A percentile compares a stretch with the other conserved stretches of the same genome.
Evolutionary conservation across 2,329 filamentous ascomycete species (phyloP).

Genomic region (Hirsutella rhossiliensis): DNA sequence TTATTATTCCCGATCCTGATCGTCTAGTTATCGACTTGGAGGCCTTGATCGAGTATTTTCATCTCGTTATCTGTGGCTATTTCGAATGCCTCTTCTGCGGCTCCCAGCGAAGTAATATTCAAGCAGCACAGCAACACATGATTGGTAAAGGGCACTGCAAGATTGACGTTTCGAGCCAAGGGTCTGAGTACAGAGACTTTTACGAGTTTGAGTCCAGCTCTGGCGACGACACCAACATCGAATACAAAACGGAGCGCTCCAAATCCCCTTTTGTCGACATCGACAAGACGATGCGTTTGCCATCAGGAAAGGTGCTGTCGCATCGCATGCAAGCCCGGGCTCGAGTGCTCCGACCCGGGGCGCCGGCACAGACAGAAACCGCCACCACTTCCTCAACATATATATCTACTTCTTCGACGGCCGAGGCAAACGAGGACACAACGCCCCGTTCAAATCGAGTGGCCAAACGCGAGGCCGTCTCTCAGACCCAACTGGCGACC

Average conservation of each 20-base stretch:
- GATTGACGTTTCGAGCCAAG: constrained; percentile 21
- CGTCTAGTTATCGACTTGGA: constrained; percentile 32
- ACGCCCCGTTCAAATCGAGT: constrained; percentile 1
- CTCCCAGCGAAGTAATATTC: constrained; percentile 24
- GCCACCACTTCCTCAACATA: not conserved
- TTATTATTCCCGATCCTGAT: constrained; percentile 27
- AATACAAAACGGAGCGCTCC: not conserved
- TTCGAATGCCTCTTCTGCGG: constrained; percentile 39
- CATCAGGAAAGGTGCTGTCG: no score
- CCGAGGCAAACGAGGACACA: not conserved
- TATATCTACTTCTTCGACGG: not conserved
- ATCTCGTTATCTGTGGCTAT: constrained; percentile 34
- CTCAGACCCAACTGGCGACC: not conserved
- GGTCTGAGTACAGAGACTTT: constrained; percentile 27
- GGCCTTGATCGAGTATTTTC: constrained; percentile 33
- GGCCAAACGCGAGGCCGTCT: constrained; percentile 7
- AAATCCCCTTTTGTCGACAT: not conserved
- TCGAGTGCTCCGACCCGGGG: no score
- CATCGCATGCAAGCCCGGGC: no score
- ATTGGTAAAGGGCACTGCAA: constrained; percentile 33
- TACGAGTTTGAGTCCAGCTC: constrained; percentile 11
- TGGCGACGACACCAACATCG: not conserved
- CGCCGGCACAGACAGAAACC: not conserved
- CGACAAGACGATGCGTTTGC: not conserved
- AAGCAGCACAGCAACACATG: constrained; percentile 41